A percentile compares a stretch with the other conserved stretches of the same genome.
Conservation (phyloP, 768 basidiomycete species). For the Leccinum boreale region DNA sequence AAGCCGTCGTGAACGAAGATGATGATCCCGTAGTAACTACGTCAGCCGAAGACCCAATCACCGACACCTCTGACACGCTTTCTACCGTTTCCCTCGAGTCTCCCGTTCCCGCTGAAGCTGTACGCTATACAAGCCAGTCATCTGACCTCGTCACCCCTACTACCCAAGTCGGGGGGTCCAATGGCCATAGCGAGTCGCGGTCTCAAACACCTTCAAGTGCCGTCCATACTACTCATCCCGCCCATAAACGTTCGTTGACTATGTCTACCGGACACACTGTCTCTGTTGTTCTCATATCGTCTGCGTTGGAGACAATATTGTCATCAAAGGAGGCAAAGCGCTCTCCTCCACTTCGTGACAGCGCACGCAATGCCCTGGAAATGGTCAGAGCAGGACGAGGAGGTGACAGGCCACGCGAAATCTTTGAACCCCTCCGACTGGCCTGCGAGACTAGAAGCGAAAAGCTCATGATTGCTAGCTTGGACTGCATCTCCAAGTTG, state of each 20-base stretch:
- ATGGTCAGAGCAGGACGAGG: slow-evolving; percentile 75
- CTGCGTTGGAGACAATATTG: slow-evolving; percentile 83
- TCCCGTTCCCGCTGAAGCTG: slow-evolving; percentile 3
- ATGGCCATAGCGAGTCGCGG: slow-evolving; percentile 12
- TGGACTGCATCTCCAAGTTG: slow-evolving; percentile 97
- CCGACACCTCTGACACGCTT: background rate
- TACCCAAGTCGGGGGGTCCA: slow-evolving; percentile 7
- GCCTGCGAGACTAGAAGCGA: slow-evolving; percentile 95
- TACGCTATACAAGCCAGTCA: slow-evolving; percentile 2
- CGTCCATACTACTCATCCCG: slow-evolving; percentile 16
- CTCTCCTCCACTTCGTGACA: slow-evolving; percentile 76
- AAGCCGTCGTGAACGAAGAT: slow-evolving; percentile 1
- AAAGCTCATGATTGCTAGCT: slow-evolving; percentile 91
- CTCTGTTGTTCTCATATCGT: slow-evolving; percentile 76
- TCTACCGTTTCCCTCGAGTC: slow-evolving; percentile 8
- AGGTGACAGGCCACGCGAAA: slow-evolving; percentile 75
- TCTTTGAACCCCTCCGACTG: slow-evolving; percentile 93
- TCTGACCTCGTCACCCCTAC: slow-evolving; percentile 5
- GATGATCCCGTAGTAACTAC: background rate
- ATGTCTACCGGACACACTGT: slow-evolving; percentile 69
- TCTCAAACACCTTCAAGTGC: slow-evolving; percentile 21
- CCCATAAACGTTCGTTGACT: slow-evolving; percentile 56
- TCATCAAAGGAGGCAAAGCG: slow-evolving; percentile 87
- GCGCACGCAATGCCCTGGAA: slow-evolving; percentile 77
- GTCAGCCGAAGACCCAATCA: background rate